Evolutionary conservation across 345 rosid genomes (phyloP), one percentile per base, ranked within the genome.

Genomic region (Geranium brycei): DNA sequence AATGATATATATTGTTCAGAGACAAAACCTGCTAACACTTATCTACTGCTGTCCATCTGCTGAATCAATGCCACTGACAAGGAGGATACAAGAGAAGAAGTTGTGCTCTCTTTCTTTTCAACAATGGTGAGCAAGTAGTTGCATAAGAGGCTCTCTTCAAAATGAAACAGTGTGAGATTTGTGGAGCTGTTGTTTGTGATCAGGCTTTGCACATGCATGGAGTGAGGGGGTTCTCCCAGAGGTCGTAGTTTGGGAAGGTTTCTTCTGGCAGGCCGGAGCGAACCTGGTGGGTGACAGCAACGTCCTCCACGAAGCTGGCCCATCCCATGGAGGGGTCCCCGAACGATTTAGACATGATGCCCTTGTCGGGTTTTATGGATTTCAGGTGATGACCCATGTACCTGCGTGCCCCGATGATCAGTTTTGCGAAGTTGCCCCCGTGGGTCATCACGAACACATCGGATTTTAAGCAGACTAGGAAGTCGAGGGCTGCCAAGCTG

Each of bases 401-500:
- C 68, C 99, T 77, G 3, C 99, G 84, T 0, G 96, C 97, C 58
- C 99, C 99, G 0, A 95, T 95, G 60, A 95, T 95, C 81, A 95
- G 80, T 71, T 95, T 95, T 3, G 99, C 99, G 12, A 95, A 95
- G 82, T 95, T 95, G 77, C 99, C 99, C 64, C 99, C 99, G 30
- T 95, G 99, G 1, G 99, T 95, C 99, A 95, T 91, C 62, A 95
- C 97, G 78, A 95, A 95, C 31, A 91, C 99, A 71, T 95, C 99
- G 19, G 99, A 95, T 69, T 95, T 89, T 71, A 91, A 72, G 82
- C 99, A 95, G 32, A 95, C 99, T 65, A 95, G 68, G 82, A 91
- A 95, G 73, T 95, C 99, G 11, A 95, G 89, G 30, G 99, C 99
- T 5, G 99, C 99, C 28, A 95, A 81, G 79, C 99, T 95, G 31